These are phyloP conservation scores for Lachancea sp. DNA, from an alignment of 805 yeast species.

Conservation along the genomic window DNA sequence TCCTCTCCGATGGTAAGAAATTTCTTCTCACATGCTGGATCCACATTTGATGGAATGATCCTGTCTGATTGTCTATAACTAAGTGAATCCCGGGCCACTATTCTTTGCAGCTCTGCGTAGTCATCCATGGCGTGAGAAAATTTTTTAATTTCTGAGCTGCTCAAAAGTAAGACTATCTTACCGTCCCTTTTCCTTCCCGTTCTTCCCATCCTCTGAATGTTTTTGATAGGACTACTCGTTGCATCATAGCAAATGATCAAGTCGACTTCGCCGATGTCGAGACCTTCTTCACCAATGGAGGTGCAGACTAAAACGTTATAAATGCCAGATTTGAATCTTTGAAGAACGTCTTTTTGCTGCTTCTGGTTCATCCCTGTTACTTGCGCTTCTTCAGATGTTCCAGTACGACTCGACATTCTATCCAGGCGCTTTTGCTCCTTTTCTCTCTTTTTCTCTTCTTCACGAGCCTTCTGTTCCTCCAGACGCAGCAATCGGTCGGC, in stretches of 20 bases:
- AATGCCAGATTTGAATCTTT: conserved; percentile 62
- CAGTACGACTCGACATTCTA: conserved; percentile 39
- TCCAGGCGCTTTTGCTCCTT: conserved; percentile 32
- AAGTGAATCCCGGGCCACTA: conserved; percentile 46
- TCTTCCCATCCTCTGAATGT: conserved; percentile 94
- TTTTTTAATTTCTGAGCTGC: conserved; percentile 71
- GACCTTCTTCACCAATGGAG: conserved; percentile 96
- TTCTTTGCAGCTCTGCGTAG: conserved; percentile 69
- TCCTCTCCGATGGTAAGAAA: conserved; percentile 66
- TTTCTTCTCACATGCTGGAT: conserved; percentile 52
- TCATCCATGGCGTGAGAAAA: conserved; percentile 81
- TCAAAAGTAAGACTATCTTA: conserved; percentile 62
- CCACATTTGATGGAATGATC: conserved; percentile 53
- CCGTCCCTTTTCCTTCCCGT: conserved; percentile 96
- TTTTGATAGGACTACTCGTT: conserved; percentile 87
- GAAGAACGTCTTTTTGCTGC: conserved; percentile 71
- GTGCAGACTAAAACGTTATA: conserved; percentile 88
- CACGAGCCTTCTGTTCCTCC: conserved; percentile 28
- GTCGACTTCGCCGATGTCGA: conserved; percentile 97
- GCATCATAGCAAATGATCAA: conserved; percentile 88
- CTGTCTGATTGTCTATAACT: conserved; percentile 48
- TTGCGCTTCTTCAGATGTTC: conserved; percentile 72
- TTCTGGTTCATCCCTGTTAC: conserved; percentile 85
- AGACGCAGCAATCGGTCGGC: conserved; percentile 30
- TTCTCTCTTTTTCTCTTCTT: conserved; percentile 30